Evolutionary conservation across 371 early-diverging fungal species (phyloP).

Genomic region (Rhizopus arrhizus): DNA sequence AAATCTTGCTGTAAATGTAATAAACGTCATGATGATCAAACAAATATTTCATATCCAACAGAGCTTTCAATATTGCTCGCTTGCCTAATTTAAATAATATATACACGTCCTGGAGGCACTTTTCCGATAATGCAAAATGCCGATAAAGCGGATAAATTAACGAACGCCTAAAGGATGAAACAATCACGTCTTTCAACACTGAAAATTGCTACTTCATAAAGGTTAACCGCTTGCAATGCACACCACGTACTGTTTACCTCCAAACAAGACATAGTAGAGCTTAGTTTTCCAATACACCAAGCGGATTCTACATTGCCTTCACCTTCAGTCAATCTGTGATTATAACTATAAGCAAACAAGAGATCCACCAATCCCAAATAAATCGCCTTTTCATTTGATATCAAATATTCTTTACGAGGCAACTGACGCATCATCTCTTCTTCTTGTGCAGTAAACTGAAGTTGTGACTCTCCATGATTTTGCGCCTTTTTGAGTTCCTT

Average conservation of each 20-base stretch:
- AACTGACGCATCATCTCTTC: constrained; percentile 72
- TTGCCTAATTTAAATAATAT: constrained; percentile 83
- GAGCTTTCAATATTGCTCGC: constrained; percentile 75
- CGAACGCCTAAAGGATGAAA: constrained; percentile 74
- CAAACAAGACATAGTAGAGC: constrained; percentile 78
- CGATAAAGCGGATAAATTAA: constrained; percentile 88
- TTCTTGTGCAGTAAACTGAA: constrained; percentile 73
- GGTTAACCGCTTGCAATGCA: background rate
- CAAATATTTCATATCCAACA: constrained; percentile 76
- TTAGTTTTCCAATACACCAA: constrained; percentile 89
- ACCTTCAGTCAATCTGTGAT: constrained; percentile 82
- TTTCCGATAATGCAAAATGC: constrained; percentile 69
- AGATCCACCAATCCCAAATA: constrained; percentile 92
- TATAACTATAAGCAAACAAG: constrained; percentile 87
- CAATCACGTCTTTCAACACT: constrained; percentile 61
- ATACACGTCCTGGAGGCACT: constrained; percentile 79
- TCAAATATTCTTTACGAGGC: constrained; percentile 77
- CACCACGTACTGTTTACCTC: constrained; percentile 52
- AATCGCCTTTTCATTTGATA: constrained; percentile 63
- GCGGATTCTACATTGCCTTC: constrained; percentile 88
- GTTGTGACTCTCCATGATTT: constrained; percentile 32
- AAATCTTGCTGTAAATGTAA: constrained; percentile 84
- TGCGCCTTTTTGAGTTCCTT: constrained; percentile 60
- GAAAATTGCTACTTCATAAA: constrained; percentile 57
- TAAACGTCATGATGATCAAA: constrained; percentile 86